phyloP scores from a whole-genome alignment of 176 grass and related monocot genomes.

The Thalia dealbata region DNA sequence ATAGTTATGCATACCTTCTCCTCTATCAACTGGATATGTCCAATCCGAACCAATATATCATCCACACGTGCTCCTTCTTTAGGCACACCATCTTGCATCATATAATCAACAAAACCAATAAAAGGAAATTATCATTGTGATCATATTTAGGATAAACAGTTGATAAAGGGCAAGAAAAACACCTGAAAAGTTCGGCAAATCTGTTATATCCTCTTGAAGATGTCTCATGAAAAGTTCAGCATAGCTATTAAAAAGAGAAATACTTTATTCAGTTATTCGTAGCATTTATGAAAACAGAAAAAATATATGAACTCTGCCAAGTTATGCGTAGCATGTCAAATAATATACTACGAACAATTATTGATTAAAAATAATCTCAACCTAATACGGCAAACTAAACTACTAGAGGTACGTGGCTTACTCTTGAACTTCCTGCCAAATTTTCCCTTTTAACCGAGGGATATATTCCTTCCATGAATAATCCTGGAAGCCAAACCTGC shows the following conservation, averaged over 20 bases:
- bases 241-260: slow-evolving; percentile 48
- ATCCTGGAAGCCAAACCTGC: slow-evolving; percentile 95
- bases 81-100: slow-evolving; percentile 81
- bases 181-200: slow-evolving; percentile 65
- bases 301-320: neutral
- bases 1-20: slow-evolving; percentile 57
- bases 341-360: no score
- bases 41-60: slow-evolving; percentile 71
- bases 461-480: slow-evolving; percentile 91
- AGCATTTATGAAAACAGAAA: no score
- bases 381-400: slow-evolving; percentile 13
- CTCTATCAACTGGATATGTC: slow-evolving; percentile 74
- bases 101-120: slow-evolving; percentile 15
- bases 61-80: slow-evolving; percentile 72
- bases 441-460: slow-evolving; percentile 91
- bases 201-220: slow-evolving; percentile 62
- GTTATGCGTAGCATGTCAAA: no score
- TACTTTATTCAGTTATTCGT: no score
- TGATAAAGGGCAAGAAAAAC: slow-evolving; percentile 16
- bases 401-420: slow-evolving; percentile 22
- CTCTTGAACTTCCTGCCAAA: slow-evolving; percentile 70
- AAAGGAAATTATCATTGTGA: slow-evolving; percentile 27
- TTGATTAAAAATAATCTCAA: no score
- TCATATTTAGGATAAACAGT: slow-evolving; percentile 3
- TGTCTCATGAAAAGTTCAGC: slow-evolving; percentile 76